A percentile compares a stretch with the other conserved stretches of the same genome.
phyloP scores from a whole-genome alignment of 768 basidiomycete species.

The Podaxis sp. region DNA sequence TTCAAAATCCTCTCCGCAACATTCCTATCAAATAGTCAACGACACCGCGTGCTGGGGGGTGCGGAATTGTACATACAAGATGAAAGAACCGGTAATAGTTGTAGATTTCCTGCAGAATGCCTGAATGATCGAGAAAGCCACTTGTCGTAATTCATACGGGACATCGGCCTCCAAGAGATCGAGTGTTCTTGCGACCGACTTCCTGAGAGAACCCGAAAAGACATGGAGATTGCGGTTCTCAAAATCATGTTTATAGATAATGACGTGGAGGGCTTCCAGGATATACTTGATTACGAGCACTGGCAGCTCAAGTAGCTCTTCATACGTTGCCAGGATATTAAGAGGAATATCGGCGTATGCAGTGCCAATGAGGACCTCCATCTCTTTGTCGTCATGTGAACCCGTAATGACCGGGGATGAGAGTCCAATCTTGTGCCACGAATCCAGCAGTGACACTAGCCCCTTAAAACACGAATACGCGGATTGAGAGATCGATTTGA shows the following conservation, averaged over 20 bases:
- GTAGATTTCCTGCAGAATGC: constrained; percentile 53
- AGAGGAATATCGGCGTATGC: constrained; percentile 60
- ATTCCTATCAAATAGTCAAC: neutral
- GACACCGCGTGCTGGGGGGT: too few species aligned
- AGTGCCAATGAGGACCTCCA: constrained; percentile 50
- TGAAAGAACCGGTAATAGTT: neutral
- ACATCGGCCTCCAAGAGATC: constrained; percentile 49
- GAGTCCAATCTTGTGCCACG: constrained; percentile 43
- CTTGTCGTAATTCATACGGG: constrained; percentile 64
- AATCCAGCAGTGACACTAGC: constrained; percentile 56
- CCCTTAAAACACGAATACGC: constrained; percentile 56
- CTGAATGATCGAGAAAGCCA: constrained; percentile 57
- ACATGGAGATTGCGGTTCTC: constrained; percentile 27
- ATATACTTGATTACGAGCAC: constrained; percentile 54
- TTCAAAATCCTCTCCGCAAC: constrained; percentile 1
- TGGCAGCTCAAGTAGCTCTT: constrained; percentile 44
- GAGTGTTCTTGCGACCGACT: constrained; percentile 46
- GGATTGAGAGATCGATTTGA: constrained; percentile 34
- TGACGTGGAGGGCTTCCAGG: constrained; percentile 59
- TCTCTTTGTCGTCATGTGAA: constrained; percentile 1
- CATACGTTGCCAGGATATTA: constrained; percentile 41
- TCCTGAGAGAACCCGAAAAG: constrained; percentile 35
- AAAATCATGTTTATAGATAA: constrained; percentile 74
- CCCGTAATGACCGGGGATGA: constrained; percentile 34
- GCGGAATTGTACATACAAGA: constrained; percentile 44